A percentile compares a stretch with the other conserved stretches of the same genome.
Evolutionary conservation across 768 basidiomycete genomes (phyloP).

Genomic region (Kwoniella europaea): DNA sequence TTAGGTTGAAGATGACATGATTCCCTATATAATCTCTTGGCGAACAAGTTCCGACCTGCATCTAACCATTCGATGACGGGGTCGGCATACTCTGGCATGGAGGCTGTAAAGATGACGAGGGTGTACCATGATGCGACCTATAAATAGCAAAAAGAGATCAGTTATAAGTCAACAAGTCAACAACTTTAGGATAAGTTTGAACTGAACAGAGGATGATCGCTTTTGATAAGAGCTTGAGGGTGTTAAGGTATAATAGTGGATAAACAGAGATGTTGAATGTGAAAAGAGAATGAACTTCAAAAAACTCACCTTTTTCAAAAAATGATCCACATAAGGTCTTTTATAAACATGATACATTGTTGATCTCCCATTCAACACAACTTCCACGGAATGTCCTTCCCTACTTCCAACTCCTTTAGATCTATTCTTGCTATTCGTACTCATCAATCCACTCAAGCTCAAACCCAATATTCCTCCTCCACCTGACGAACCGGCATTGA

Average conservation of each 20-base stretch:
- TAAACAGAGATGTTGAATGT: background rate
- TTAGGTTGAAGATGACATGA: conserved; percentile 90
- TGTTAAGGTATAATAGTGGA: background rate
- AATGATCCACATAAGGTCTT: conserved; percentile 94
- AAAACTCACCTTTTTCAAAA: conserved; percentile 74
- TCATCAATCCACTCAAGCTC: conserved; percentile 49
- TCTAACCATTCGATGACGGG: conserved; percentile 99
- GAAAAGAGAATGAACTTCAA: no score
- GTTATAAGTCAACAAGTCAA: background rate
- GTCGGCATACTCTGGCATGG: conserved; percentile 99
- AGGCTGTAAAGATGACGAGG: conserved; percentile 96
- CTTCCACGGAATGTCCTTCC: conserved; percentile 87
- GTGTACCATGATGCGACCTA: conserved; percentile 99
- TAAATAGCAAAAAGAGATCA: background rate
- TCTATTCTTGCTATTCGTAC: conserved; percentile 28
- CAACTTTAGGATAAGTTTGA: no score
- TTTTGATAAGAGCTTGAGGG: background rate
- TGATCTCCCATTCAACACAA: conserved; percentile 82
- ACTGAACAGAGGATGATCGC: background rate
- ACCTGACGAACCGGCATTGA: conserved; percentile 60
- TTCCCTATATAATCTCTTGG: conserved; percentile 87
- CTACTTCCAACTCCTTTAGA: conserved; percentile 49
- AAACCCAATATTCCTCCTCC: conserved; percentile 58
- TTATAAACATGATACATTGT: conserved; percentile 98
- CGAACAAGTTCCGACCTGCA: conserved; percentile 86